phyloP scores from a whole-genome alignment of 352 stramenopile species.

The Pythium brachiatum region DNA sequence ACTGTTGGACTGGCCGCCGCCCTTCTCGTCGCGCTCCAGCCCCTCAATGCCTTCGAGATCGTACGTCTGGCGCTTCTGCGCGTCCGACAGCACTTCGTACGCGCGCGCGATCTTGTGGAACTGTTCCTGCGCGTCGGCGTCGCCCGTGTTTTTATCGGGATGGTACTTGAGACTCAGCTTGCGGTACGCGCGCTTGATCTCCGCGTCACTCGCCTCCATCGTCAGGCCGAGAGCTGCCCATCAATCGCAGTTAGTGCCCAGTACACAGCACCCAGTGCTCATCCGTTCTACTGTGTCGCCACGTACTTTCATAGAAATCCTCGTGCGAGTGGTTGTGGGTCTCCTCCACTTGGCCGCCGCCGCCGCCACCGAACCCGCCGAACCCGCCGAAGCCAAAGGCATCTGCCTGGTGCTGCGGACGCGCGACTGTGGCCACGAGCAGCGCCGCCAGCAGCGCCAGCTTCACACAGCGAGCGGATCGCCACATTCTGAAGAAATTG shows the following conservation, averaged over 20 bases:
- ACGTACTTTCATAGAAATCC: slow-evolving; percentile 66
- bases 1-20: slow-evolving; percentile 41
- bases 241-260: not conserved
- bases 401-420: slow-evolving; percentile 17
- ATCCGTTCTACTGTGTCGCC: too few species aligned
- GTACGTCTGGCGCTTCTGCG: slow-evolving; percentile 89
- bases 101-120: slow-evolving; percentile 91
- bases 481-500: slow-evolving; percentile 13
- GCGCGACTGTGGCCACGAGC: slow-evolving; percentile 26
- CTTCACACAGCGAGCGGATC: slow-evolving; percentile 5
- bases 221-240: slow-evolving; percentile 59
- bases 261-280: too few species aligned
- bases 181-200: slow-evolving; percentile 96
- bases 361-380: slow-evolving; percentile 34
- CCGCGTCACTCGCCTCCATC: slow-evolving; percentile 78
- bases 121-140: slow-evolving; percentile 74
- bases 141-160: slow-evolving; percentile 88
- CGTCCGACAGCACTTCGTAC: slow-evolving; percentile 91
- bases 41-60: slow-evolving; percentile 91
- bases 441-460: slow-evolving; percentile 31
- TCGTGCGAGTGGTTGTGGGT: slow-evolving; percentile 54
- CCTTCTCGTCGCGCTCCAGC: slow-evolving; percentile 71
- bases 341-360: slow-evolving; percentile 45
- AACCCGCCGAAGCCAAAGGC: slow-evolving; percentile 51
- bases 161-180: slow-evolving; percentile 96